phyloP scores from a whole-genome alignment of 2,329 filamentous ascomycete species.

The Capronia epimyces region DNA sequence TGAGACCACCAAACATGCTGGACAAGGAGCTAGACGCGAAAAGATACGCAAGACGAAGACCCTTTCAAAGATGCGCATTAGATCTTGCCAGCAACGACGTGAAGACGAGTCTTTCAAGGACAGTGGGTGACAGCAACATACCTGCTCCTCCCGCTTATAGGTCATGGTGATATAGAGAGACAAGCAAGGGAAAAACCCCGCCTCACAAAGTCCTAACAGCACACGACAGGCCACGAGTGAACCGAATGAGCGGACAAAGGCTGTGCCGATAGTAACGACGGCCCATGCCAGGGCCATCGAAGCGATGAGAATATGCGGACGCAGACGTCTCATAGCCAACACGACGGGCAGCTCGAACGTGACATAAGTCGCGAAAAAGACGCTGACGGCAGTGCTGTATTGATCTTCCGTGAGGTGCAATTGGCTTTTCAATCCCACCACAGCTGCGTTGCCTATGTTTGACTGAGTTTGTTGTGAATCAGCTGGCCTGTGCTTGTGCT shows the following conservation, averaged over 20 bases:
- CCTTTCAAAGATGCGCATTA: no score
- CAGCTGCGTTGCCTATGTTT: no score
- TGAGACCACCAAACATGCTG: conserved; percentile 24
- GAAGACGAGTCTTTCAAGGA: no score
- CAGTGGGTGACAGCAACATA: no score
- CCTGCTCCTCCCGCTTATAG: conserved; percentile 39
- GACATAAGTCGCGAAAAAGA: background rate
- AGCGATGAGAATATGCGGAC: background rate
- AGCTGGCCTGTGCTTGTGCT: no score
- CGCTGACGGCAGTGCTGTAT: background rate
- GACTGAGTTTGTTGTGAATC: no score
- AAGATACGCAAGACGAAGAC: no score
- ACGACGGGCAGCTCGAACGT: background rate
- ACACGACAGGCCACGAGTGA: background rate
- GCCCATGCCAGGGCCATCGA: background rate
- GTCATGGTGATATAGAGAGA: conserved; percentile 41
- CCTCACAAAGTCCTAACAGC: background rate
- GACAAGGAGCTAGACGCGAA: background rate
- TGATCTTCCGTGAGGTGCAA: background rate
- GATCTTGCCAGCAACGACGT: no score
- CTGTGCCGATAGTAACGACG: background rate
- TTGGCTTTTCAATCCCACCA: no score
- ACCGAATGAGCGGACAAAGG: background rate
- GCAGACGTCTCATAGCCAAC: background rate
- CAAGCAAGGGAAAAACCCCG: conserved; percentile 36